A percentile compares a stretch with the other conserved stretches of the same genome.
Conservation (phyloP, 306 rosid species). For the Castanopsis chinensis region DNA sequence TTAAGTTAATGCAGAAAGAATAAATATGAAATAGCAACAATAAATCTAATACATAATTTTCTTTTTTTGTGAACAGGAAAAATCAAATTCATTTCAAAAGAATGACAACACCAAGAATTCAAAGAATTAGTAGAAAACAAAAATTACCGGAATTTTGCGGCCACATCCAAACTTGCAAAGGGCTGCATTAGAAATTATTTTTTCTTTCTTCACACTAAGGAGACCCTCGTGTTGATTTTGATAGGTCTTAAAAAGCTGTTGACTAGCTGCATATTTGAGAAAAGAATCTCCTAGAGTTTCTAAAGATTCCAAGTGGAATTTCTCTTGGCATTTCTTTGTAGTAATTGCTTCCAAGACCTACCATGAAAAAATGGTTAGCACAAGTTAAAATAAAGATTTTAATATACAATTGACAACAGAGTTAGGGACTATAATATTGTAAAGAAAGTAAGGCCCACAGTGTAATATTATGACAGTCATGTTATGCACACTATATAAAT, state of each 20-base stretch:
- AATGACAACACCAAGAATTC: background rate
- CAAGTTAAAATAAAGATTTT: background rate
- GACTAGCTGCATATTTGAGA: conserved; percentile 73
- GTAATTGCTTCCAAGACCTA: conserved; percentile 94
- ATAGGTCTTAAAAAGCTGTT: conserved; percentile 53
- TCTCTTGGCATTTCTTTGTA: conserved; percentile 67
- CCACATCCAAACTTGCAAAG: conserved; percentile 61
- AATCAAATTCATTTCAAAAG: conserved; percentile 9
- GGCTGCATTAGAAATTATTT: conserved; percentile 68
- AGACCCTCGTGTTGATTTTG: conserved; percentile 73
- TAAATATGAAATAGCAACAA: background rate
- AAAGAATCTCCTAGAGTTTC: conserved; percentile 96
- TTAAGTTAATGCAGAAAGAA: background rate
- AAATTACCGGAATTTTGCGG: conserved; percentile 57
- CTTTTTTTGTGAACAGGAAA: background rate
- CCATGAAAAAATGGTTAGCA: conserved; percentile 6
- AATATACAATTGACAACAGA: background rate
- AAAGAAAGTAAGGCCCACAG: background rate
- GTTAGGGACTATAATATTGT: background rate
- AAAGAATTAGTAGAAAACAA: background rate
- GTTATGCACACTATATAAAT: background rate
- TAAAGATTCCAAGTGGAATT: conserved; percentile 71
- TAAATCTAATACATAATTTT: background rate
- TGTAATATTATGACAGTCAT: background rate
- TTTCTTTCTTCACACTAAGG: conserved; percentile 59